Conservation (phyloP, 179 eudicot species). For the Beta lomatogona region DNA sequence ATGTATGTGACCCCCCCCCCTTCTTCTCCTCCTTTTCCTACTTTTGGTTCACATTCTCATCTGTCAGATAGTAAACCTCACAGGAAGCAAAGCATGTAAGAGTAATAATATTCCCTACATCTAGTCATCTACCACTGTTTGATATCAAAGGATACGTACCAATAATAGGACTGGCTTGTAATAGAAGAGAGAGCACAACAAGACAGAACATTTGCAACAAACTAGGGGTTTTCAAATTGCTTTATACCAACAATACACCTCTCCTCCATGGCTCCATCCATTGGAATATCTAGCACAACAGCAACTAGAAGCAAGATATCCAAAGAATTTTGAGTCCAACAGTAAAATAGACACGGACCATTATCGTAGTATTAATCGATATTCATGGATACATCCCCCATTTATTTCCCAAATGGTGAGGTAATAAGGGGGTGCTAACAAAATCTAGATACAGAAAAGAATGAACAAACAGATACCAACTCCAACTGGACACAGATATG, state of each 20-base stretch:
- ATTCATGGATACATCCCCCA: conserved; percentile 37
- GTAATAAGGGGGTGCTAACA: conserved; percentile 35
- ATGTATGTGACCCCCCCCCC: conserved; percentile 4
- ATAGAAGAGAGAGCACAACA: conserved; percentile 19
- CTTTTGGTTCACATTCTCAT: conserved; percentile 18
- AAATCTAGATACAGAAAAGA: conserved; percentile 77
- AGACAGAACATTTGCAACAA: conserved; percentile 7
- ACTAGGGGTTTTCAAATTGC: conserved; percentile 17
- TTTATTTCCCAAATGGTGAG: conserved; percentile 41
- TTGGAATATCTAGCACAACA: not conserved
- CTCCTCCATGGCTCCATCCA: not conserved
- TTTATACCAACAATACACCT: conserved; percentile 26
- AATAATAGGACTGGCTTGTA: conserved; percentile 29
- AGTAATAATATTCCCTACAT: conserved; percentile 19
- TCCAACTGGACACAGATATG: conserved; percentile 39
- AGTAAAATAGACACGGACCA: conserved; percentile 25
- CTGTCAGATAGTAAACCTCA: conserved; percentile 29
- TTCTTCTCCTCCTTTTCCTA: not conserved
- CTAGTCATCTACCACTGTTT: conserved; percentile 25
- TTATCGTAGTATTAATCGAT: conserved; percentile 31
- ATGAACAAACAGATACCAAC: conserved; percentile 53
- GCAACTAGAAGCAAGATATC: conserved; percentile 14
- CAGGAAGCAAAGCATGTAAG: conserved; percentile 35
- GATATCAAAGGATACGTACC: conserved; percentile 27
- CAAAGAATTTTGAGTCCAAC: conserved; percentile 11